Base-by-base conservation (phyloP, 306 rosid genomes). In the Dalbergia cultrata region DNA sequence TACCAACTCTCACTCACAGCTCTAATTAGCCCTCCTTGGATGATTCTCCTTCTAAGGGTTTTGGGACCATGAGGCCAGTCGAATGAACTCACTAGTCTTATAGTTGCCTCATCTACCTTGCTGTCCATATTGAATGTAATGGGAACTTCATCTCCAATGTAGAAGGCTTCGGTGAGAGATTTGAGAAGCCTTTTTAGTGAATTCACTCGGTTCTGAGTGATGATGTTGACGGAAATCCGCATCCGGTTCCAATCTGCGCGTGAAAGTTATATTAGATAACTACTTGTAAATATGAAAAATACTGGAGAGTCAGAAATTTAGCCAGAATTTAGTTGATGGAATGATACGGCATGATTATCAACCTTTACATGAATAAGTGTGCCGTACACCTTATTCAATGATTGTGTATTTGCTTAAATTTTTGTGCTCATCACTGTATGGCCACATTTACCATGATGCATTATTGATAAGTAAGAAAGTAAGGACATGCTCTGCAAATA, bases 1-100 rank as follows among this genome's bases (percentile, higher is more conserved):
- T 93, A 95, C 99, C 99, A 95, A 64, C 99, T 95, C 82, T 95
- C 99, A 74, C 99, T 93, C 16, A 95, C 98, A 2, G 99, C 99
- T 63, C 99, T 76, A 31, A 95, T 93, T 4, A 95, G 97, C 22
- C 99, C 99, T 65, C 99, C 99, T 89, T 95, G 98, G 70, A 95
- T 89, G 85, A 95, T 95, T 84, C 99, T 88, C 70, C 99, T 89
- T 74, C 94, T 85, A 13, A 93, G 83, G 67, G 91, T 92, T 83
- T 95, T 95, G 3, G 94, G 89, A 5, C 99, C 99, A 80, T 93
- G 99, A 79, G 98, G 96, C 99, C 99, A 95, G 5, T 88, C 81
- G 58, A 95, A 87, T 80, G 98, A 73, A 56, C 84, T 74, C 8
- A 91, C 91, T 16, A 91, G 86, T 75, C 59, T 90, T 26, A 93